These are phyloP conservation scores for Angomonas deanei DNA, from an alignment of 208 protist genomes.

Conservation along the genomic window DNA sequence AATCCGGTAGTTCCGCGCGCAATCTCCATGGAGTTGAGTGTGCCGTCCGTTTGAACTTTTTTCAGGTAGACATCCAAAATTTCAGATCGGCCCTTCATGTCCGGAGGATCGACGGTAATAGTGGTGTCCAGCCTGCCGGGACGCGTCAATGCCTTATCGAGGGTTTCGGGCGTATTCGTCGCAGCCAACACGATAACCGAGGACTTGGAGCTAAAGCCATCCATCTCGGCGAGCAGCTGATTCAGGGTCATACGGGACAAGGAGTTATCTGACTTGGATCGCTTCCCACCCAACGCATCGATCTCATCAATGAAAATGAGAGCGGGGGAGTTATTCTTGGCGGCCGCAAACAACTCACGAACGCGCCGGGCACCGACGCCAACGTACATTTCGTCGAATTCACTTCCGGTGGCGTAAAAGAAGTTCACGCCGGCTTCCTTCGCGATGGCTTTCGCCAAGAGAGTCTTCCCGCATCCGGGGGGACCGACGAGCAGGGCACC, in stretches of 20 bases:
- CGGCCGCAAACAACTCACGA: slow-evolving; percentile 92
- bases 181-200: slow-evolving; percentile 95
- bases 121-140: slow-evolving; percentile 88
- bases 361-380: slow-evolving; percentile 95
- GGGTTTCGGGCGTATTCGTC: slow-evolving; percentile 96
- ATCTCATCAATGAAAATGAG: slow-evolving; percentile 99
- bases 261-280: slow-evolving; percentile 55
- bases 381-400: slow-evolving; percentile 98
- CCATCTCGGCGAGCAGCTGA: slow-evolving; percentile 96
- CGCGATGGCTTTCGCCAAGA: slow-evolving; percentile 91
- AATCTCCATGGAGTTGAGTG: slow-evolving; percentile 74
- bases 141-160: slow-evolving; percentile 92
- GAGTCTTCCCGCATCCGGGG: slow-evolving; percentile 97
- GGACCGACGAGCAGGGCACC: slow-evolving; percentile 96
- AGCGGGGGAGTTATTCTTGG: slow-evolving; percentile 91
- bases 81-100: slow-evolving; percentile 87
- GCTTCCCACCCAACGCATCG: slow-evolving; percentile 91
- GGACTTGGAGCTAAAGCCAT: slow-evolving; percentile 92
- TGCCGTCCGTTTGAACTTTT: slow-evolving; percentile 68
- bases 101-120: slow-evolving; percentile 85
- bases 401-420: slow-evolving; percentile 93
- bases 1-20: slow-evolving; percentile 86
- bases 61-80: slow-evolving; percentile 84
- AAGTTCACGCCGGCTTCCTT: slow-evolving; percentile 95
- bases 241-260: slow-evolving; percentile 94